Evolutionary conservation across 2,329 filamentous ascomycete species (phyloP), one percentile per base, ranked within the genome.

Genomic region (Microascus cirrosus): DNA sequence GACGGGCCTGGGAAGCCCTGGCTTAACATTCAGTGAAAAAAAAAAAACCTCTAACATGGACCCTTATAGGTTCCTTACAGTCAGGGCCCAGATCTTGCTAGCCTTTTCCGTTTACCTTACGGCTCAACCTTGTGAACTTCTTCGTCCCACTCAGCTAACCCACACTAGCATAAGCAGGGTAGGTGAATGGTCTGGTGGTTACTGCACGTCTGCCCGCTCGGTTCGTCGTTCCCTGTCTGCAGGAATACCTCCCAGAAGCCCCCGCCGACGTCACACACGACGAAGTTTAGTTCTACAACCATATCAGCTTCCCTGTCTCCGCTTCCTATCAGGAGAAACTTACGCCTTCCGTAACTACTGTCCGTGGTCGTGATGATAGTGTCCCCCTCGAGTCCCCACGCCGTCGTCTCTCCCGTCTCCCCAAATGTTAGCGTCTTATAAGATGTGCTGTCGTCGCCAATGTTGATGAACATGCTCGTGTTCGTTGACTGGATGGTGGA

Each of bases 171-270:
- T 42, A 80, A 62, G 61, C 77, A 80, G 35, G 77, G 78, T 63
- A 80, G 65, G 67, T 81, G 79, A 58, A 81, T 69, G 32, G 76
- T 79, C 70, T 80, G 77, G 59, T 76, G 79, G 64, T 80, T 80
- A 62, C 75, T 80, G 62, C 78, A 81, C 5, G 70, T 75, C 66
- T 69, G 70, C 2, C 76, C 77, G 56, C 70, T 73, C 1, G 78
- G 78, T 39, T 69, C 69, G 45, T 77, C 75, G 54, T 72, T 77
- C 1, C 78, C 77, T 1, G 75, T 80, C 67, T 81, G 78, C 53
- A 81, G 66, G 61, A 74, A 81, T 15, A 81, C 62, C 66, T 78
- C 75, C 67, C 76, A 81, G 55, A 77, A 80, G 6, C 66, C 64
- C 1, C 64, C 68, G 13, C 69, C 69, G 13, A 74, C 65, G 60